These are phyloP conservation scores for Ophiocytium majus DNA, from an alignment of 352 stramenopile species.

Conservation along the genomic window DNA sequence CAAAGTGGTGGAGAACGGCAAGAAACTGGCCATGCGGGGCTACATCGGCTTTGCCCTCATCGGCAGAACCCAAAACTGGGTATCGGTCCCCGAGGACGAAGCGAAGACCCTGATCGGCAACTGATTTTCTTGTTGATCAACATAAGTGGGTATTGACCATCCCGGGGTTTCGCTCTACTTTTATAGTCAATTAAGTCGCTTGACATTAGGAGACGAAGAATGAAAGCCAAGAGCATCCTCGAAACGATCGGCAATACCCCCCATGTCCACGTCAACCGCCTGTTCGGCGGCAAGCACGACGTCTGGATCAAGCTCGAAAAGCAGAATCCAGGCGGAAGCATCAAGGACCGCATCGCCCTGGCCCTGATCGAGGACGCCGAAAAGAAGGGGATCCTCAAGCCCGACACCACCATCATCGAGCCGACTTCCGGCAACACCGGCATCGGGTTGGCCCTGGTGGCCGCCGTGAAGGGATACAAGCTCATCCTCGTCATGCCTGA, in stretches of 20 bases:
- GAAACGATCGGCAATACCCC: background rate
- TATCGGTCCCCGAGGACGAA: too few species aligned
- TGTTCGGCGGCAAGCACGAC: slow-evolving; percentile 58
- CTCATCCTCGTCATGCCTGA: slow-evolving; percentile 66
- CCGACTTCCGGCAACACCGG: slow-evolving; percentile 90
- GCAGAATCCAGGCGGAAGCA: slow-evolving; percentile 81
- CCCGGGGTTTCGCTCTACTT: too few species aligned
- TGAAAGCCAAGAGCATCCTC: slow-evolving; percentile 8
- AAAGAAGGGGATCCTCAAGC: slow-evolving; percentile 71
- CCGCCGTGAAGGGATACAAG: slow-evolving; percentile 79
- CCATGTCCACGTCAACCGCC: background rate
- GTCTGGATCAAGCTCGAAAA: slow-evolving; percentile 69
- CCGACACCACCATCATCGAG: slow-evolving; percentile 79
- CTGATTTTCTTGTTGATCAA: too few species aligned
- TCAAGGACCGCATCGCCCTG: slow-evolving; percentile 88
- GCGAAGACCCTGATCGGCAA: too few species aligned
- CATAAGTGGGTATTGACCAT: too few species aligned
- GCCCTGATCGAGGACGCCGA: slow-evolving; percentile 87
- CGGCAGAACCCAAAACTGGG: too few species aligned
- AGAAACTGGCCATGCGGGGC: too few species aligned
- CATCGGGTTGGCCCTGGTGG: slow-evolving; percentile 86
- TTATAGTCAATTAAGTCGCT: too few species aligned
- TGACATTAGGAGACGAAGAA: too few species aligned
- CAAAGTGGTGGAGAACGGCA: too few species aligned
- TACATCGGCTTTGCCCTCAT: too few species aligned